Percentiles rank a stretch among this genome's conserved stretches.
phyloP scores from a whole-genome alignment of 208 protist genomes.

The Leishmania aethiopica region DNA sequence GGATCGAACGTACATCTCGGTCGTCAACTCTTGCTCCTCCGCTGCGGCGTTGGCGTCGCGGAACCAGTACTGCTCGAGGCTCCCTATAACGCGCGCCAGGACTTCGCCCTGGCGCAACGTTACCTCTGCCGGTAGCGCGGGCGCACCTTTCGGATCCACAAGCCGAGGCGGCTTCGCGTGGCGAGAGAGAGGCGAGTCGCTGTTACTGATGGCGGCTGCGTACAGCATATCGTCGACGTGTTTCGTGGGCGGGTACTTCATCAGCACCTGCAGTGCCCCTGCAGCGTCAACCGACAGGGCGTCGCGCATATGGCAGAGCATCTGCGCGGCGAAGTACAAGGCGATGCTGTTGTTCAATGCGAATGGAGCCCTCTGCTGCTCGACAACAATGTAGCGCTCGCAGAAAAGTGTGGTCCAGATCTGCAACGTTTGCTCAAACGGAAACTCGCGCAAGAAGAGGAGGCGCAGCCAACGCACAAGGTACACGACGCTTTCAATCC shows the following conservation, averaged over 20 bases:
- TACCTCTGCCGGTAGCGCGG: slow-evolving; percentile 24
- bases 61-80: slow-evolving; percentile 48
- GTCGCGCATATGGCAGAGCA: slow-evolving; percentile 58
- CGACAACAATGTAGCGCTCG: slow-evolving; percentile 43
- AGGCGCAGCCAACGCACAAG: slow-evolving; percentile 90
- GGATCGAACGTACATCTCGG: slow-evolving; percentile 44
- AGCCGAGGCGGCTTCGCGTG: slow-evolving; percentile 12
- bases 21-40: slow-evolving; percentile 23
- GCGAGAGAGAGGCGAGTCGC: slow-evolving; percentile 12
- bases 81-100: slow-evolving; percentile 37
- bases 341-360: slow-evolving; percentile 47
- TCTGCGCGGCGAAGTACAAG: slow-evolving; percentile 55
- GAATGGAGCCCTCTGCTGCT: slow-evolving; percentile 15
- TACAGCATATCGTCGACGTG: slow-evolving; percentile 38
- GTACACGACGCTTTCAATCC: slow-evolving; percentile 80
- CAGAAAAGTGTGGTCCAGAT: slow-evolving; percentile 87
- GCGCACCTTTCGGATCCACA: slow-evolving; percentile 3
- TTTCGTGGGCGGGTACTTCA: slow-evolving; percentile 84
- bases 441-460: slow-evolving; percentile 88
- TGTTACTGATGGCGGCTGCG: slow-evolving; percentile 13
- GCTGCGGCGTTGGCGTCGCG: slow-evolving; percentile 9
- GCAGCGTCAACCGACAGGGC: slow-evolving; percentile 41
- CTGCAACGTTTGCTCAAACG: slow-evolving; percentile 50
- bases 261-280: slow-evolving; percentile 59
- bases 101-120: slow-evolving; percentile 40